Conservation (phyloP, 352 stramenopile species). For the Phytophthora idaei region DNA sequence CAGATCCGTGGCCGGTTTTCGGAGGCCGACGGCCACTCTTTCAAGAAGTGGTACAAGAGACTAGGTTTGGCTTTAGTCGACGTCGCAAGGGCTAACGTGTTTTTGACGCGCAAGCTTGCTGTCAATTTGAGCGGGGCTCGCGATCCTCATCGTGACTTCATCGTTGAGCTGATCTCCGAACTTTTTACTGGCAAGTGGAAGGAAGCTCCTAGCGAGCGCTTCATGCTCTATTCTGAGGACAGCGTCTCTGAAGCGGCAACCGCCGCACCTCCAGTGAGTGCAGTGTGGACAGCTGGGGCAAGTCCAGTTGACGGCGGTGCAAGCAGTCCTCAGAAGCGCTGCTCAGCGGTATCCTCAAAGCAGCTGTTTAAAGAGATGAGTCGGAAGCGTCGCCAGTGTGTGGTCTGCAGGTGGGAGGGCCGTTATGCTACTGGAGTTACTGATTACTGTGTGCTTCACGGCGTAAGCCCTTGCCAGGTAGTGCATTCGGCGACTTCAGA, state of each 20-base stretch:
- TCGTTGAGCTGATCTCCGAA: neutral
- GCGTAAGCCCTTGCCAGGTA: neutral
- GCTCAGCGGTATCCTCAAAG: conserved; percentile 4
- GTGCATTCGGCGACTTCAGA: too few species aligned
- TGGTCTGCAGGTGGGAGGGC: neutral
- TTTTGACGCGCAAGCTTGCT: neutral
- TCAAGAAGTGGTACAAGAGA: conserved; percentile 9
- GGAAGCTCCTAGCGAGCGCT: neutral
- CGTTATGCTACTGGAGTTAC: neutral
- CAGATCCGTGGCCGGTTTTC: conserved; percentile 7
- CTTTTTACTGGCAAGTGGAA: neutral
- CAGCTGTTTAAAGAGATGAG: neutral
- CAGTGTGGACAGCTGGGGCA: neutral
- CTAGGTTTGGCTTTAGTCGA: conserved; percentile 2
- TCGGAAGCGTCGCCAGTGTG: neutral
- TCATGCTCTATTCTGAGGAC: neutral
- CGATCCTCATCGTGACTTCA: neutral
- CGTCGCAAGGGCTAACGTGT: neutral
- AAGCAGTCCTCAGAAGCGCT: neutral
- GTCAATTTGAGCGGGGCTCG: neutral
- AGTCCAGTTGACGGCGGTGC: neutral
- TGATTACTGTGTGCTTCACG: neutral
- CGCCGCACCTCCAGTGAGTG: neutral
- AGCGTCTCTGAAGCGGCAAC: neutral
- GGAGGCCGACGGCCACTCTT: neutral